Conservation (phyloP, 306 rosid genomes). For the Delonix regia region DNA sequence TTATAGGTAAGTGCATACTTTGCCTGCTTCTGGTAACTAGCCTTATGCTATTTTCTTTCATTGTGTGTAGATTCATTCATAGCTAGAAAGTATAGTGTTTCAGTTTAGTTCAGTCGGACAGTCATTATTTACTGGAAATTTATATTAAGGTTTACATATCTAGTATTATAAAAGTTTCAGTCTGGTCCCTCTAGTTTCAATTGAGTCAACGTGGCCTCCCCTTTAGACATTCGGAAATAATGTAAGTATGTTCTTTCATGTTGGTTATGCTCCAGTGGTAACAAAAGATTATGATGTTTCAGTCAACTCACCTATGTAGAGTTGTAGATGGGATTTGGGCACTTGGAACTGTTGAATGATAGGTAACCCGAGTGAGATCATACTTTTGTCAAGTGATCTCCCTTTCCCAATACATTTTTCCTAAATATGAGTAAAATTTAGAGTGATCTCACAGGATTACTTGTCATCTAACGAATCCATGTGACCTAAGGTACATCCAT, state of each 20-base stretch:
- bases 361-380: neutral
- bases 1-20: slow-evolving; percentile 58
- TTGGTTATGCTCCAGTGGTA: neutral
- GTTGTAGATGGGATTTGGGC: neutral
- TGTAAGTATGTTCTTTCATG: neutral
- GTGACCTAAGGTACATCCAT: neutral
- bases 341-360: neutral
- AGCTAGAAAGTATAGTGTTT: neutral
- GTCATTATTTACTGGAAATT: neutral
- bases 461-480: neutral
- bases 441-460: neutral
- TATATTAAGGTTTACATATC: neutral
- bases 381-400: neutral
- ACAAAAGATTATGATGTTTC: neutral
- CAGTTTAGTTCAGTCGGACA: neutral
- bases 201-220: neutral
- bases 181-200: neutral
- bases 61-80: neutral
- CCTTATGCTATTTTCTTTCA: slow-evolving; percentile 6
- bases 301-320: neutral
- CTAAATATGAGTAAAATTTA: neutral
- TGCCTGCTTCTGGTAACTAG: neutral
- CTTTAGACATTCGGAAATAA: neutral
- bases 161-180: neutral
- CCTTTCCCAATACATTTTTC: neutral